phyloP scores from a whole-genome alignment of 2,329 filamentous ascomycete species.

The Epichloe elymi region DNA sequence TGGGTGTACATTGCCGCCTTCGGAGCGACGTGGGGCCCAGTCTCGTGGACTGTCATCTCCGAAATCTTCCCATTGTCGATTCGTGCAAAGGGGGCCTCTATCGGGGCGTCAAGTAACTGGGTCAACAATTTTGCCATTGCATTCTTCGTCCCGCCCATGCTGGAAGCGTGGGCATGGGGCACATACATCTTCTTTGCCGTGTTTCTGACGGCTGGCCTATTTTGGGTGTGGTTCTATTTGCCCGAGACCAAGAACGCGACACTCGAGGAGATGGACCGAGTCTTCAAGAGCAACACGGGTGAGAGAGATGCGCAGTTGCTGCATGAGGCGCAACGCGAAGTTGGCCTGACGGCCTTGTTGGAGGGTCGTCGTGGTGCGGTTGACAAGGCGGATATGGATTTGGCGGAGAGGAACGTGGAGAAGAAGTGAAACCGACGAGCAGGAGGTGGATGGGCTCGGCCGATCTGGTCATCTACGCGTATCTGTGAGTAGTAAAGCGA shows the following conservation, averaged over 20 bases:
- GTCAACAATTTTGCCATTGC: constrained; percentile 34
- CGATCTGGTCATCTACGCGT: no score
- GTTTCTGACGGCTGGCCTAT: constrained; percentile 30
- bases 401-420: background rate
- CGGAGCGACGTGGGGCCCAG: constrained; percentile 22
- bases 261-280: constrained; percentile 39
- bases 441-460: background rate
- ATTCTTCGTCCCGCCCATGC: constrained; percentile 30
- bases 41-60: constrained; percentile 33
- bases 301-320: constrained; percentile 13
- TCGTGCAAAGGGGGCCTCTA: background rate
- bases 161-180: constrained; percentile 25
- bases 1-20: no score
- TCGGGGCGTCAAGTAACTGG: constrained; percentile 22
- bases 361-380: background rate
- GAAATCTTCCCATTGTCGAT: constrained; percentile 34
- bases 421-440: background rate
- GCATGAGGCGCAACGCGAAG: constrained; percentile 12
- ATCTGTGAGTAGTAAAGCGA: background rate
- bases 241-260: constrained; percentile 42
- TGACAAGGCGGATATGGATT: background rate
- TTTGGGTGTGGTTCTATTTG: constrained; percentile 37
- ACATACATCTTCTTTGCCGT: constrained; percentile 44
- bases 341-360: constrained; percentile 9
- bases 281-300: constrained; percentile 30